Evolutionary conservation across 768 basidiomycete genomes (phyloP).

Genomic region (Boletus pseudo-olivaceus): DNA sequence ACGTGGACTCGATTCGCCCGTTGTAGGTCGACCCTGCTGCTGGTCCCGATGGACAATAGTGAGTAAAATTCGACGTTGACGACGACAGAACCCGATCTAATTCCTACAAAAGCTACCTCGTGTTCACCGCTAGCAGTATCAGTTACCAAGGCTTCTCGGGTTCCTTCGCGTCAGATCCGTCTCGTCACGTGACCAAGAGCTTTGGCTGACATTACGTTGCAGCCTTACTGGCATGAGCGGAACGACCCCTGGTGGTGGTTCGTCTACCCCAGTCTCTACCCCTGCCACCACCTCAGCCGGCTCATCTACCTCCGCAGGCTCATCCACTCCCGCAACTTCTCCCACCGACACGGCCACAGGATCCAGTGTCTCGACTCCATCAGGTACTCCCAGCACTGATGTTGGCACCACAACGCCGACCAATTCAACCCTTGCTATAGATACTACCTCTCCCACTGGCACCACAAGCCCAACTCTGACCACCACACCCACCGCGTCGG

Average conservation of each 20-base stretch:
- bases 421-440: conserved; percentile 1
- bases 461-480: conserved; percentile 33
- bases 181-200: not conserved
- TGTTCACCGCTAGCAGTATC: conserved; percentile 43
- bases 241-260: conserved; percentile 31
- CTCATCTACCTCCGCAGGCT: conserved; percentile 15
- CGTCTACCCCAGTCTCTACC: conserved; percentile 11
- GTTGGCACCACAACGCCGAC: conserved; percentile 8
- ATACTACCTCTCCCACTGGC: conserved; percentile 4
- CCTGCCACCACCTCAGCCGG: conserved; percentile 7
- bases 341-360: not conserved
- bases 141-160: conserved; percentile 47
- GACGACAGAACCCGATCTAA: conserved; percentile 1
- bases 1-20: not conserved
- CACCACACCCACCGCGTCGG: conserved; percentile 31
- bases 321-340: conserved; percentile 7
- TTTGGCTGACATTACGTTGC: conserved; percentile 3
- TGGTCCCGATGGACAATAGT: conserved; percentile 59
- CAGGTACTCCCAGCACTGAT: conserved; percentile 17
- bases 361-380: conserved; percentile 1
- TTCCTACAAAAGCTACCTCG: conserved; percentile 49
- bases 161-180: conserved; percentile 47
- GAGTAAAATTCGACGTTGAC: conserved; percentile 19
- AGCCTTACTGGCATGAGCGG: conserved; percentile 62
- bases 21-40: conserved; percentile 51